These are phyloP conservation scores for Maudiozyma bulderi DNA, from an alignment of 805 yeast genomes.

Conservation along the genomic window DNA sequence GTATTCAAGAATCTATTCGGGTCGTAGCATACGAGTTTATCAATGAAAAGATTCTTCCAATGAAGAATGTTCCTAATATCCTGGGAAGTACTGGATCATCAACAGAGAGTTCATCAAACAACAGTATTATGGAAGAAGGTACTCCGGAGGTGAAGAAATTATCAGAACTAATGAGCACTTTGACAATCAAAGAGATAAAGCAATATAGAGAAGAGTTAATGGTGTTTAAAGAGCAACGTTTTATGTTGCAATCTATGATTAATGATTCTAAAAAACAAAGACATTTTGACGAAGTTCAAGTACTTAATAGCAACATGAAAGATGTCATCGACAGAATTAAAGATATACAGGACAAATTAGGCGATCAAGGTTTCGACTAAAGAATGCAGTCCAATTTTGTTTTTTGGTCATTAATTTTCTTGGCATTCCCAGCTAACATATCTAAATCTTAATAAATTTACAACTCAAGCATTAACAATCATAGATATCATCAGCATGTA, in stretches of 20 bases:
- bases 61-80: constrained; percentile 46
- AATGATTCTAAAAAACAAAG: constrained; percentile 53
- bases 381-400: neutral
- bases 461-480: too few species aligned
- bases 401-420: neutral
- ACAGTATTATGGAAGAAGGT: neutral
- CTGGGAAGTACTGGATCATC: constrained; percentile 2
- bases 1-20: constrained; percentile 45
- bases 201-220: constrained; percentile 62
- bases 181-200: constrained; percentile 47
- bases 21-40: constrained; percentile 48
- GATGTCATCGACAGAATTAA: constrained; percentile 47
- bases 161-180: constrained; percentile 21
- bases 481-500: neutral
- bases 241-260: constrained; percentile 57
- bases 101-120: neutral
- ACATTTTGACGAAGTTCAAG: constrained; percentile 64
- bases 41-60: constrained; percentile 55
- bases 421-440: too few species aligned
- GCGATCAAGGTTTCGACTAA: constrained; percentile 38
- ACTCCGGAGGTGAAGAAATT: constrained; percentile 7
- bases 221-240: constrained; percentile 80
- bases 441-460: too few species aligned
- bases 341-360: constrained; percentile 41
- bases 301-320: constrained; percentile 45